Evolutionary conservation across 2,329 filamentous ascomycete genomes (phyloP), one percentile per base, ranked within the genome.

Genomic region (Penicillium sp.): DNA sequence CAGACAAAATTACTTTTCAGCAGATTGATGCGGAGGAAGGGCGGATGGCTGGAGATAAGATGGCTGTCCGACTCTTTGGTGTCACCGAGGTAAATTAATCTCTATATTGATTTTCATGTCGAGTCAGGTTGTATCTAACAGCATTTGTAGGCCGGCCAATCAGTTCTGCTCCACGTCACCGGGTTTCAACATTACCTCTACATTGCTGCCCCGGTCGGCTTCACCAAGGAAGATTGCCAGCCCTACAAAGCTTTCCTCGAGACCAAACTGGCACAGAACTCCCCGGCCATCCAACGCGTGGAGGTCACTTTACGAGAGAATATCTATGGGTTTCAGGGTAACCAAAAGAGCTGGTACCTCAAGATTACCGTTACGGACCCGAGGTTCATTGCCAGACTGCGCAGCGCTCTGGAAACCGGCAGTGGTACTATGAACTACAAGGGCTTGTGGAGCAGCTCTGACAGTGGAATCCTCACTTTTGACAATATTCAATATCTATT

Each of bases 121-220:
- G 6, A 39, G 16, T 21, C 18, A 12, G 21, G 4, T 18, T 26
- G 34, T 5, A 44, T 54, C 53, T 64, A 61, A 63, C 51, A 4
- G 38, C 10, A 21, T 29, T 7, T 16, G 24, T 54, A 84, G 80
- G 73, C 72, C 39, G 94, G 94, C 49, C 88, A 99, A 73, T 99
- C 94, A 3, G 90, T 96, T 36, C 83, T 99, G 71, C 79, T 99
- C 12, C 94, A 99, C 71, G 92, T 99, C 57, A 96, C 89, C 15
- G 90, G 91, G 67, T 99, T 99, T 74, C 87, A 90, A 62, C 94
- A 99, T 71, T 99, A 99, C 69, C 84, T 99, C 51, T 99, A 96
- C 66, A 85, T 97, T 42, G 88, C 90, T 9, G 94, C 95, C 0
- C 94, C 94, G 0, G 77, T 92, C 8, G 83, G 84, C 24, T 99